Evolutionary conservation across 208 protist species (phyloP), one percentile per base, ranked within the genome.

Genomic region (Acanthamoeba culbertsoni): DNA sequence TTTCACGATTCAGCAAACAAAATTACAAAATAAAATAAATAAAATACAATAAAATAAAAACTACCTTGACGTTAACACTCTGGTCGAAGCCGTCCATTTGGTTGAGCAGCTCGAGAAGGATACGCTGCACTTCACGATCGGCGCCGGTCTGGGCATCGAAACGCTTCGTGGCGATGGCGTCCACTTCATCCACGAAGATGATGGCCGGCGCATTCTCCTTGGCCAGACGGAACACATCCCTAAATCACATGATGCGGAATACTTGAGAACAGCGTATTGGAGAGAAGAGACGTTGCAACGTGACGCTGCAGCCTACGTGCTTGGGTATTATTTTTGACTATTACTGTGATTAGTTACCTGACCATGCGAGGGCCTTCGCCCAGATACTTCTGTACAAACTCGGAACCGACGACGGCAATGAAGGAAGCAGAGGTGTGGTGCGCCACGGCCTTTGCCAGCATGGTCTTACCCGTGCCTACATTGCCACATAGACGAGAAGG

Each of bases 321-420:
- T n/a, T n/a, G n/a, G n/a, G n/a, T n/a, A n/a, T n/a, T n/a, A 77
- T 42, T 94, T 95, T 26, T 95, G 92, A 59, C 95, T 89, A 48
- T 86, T 84, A 26, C 79, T 73, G 12, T 26, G 43, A 42, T n/a
- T 86, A 93, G 59, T 48, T 97, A 94, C 63, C 94, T 63, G 26
- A 99, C 99, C 98, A 99, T 99, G 53, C 99, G 97, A 26, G 99
- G 99, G 26, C 99, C 99, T 97, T 99, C 99, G 65, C 99, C 99
- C 10, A 99, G 97, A 96, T 99, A 99, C 96, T 99, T 99, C 96
- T 99, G 99, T 86, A 99, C 99, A 98, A 99, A 99, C 97, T 99
- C 99, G 46, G 98, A 99, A 65, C 99, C 99, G 33, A 99, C 99
- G 33, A 99, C 99, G 71, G 98, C 97, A 63, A 99, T 99, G 90